Base-by-base conservation (phyloP, 371 early-diverging fungal genomes). In the Mortierella sp. region DNA sequence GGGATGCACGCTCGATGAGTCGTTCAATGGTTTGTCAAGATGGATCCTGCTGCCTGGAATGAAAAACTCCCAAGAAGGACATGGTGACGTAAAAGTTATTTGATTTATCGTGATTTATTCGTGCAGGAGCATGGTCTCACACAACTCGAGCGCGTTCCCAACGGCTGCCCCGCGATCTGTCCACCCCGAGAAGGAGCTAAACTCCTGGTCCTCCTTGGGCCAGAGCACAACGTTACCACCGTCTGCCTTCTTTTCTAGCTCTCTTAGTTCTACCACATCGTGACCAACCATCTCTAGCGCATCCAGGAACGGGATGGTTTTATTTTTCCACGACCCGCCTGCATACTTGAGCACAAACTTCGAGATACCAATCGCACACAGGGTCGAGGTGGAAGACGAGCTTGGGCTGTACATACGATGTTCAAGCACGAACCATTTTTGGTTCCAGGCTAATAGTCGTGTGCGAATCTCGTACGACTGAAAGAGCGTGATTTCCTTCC, bases 401-500 rank as follows among this genome's bases (percentile, higher is more conserved):
- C 69, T 15, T 5, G 73, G 79, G 1, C 73, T 73, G 46, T 72
- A 79, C 70, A 79, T 70, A n/a, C 73, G 45, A 53, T 79, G 79
- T 30, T 79, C 73, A 46, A 79, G 68, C 25, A 79, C 66, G 53
- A 79, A 79, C 79, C 79, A 79, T 55, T 79, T 79, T 59, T 72
- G 73, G 50, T 72, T 79, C 79, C 79, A 79, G 43, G 73, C 61
- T 64, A 79, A 66, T 28, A 79, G 60, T 2, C 79, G 65, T 0
- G 79, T 79, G 19, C 73, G 79, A 64, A 79, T 79, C 73, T 79
- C 79, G 53, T 66, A 73, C 57, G 79, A 79, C 45, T 79, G 79
- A 67, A 79, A 79, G 16, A 79, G 63, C 7, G 79, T 64, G 57
- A 79, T 73, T 61, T 79, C 79, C 55, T 79, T 79, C 57, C 69